Percentiles rank a stretch among this genome's conserved stretches.
Conservation (phyloP, 768 basidiomycete genomes). For the Auriculariales sp. region DNA sequence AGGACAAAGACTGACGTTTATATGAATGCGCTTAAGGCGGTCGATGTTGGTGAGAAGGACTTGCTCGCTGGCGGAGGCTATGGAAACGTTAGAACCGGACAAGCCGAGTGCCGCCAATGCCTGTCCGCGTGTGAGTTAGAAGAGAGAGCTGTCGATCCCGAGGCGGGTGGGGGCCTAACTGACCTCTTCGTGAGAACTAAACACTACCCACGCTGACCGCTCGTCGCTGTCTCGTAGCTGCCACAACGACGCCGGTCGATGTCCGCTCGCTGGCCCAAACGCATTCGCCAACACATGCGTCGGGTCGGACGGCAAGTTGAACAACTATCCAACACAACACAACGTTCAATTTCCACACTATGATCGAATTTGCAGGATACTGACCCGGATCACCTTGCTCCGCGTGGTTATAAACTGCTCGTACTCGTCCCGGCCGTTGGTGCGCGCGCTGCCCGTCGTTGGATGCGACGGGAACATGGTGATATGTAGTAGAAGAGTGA, state of each 20-base stretch:
- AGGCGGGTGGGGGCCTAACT: constrained; percentile 13
- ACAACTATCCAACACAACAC: constrained; percentile 4
- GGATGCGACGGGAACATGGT: constrained; percentile 4
- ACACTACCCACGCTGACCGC: constrained; percentile 40
- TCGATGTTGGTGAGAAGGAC: constrained; percentile 25
- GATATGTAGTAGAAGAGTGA: neutral
- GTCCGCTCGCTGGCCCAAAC: constrained; percentile 24
- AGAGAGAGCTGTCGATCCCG: constrained; percentile 1
- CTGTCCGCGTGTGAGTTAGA: constrained; percentile 21
- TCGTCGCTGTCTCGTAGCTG: constrained; percentile 20
- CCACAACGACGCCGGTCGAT: constrained; percentile 39
- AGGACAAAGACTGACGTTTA: neutral
- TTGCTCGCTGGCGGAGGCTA: constrained; percentile 42
- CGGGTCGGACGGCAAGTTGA: constrained; percentile 7
- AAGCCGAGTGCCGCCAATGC: constrained; percentile 41
- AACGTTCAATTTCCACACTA: constrained; percentile 7
- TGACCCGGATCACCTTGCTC: constrained; percentile 40
- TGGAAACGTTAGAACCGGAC: constrained; percentile 26
- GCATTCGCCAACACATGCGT: constrained; percentile 13
- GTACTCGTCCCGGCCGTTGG: constrained; percentile 5
- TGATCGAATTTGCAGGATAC: constrained; percentile 10
- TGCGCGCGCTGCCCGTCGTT: constrained; percentile 2
- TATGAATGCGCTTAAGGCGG: neutral
- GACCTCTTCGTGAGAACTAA: constrained; percentile 47
- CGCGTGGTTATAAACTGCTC: constrained; percentile 29